Base-by-base conservation (phyloP, 345 rosid genomes). In the Leavenworthia alabamica region DNA sequence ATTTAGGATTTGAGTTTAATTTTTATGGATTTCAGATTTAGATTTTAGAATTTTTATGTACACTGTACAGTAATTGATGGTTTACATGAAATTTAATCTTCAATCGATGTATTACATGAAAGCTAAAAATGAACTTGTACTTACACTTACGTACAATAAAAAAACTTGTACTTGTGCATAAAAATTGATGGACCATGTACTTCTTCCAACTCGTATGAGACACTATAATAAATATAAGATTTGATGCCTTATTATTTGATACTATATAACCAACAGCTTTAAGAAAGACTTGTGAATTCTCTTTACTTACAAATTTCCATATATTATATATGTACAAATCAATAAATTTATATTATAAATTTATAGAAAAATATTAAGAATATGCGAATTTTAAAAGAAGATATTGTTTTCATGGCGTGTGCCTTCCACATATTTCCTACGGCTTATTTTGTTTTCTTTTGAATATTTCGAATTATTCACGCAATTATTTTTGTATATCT, bases 371-470 rank as follows among this genome's bases (percentile, higher is more conserved):
- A n/a, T n/a, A n/a, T n/a, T n/a, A n/a, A n/a, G 37, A 60, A 53
- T 53, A 61, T 69, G 67, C 56, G 15, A 52, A 24, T 33, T 33
- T 60, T 3, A 13, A 31, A 42, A 52, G 49, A 60, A 35, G 49
- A 44, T 68, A 68, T 24, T 69, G 55, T 61, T 23, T 42, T 35
- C 17, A 3, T 60, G 67, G 62, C 73, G 62, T 61, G 67, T 61
- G 67, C 8, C 42, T 61, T 44, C 73, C 68, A 61, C 68, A 61
- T 16, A 45, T 45, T 36, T 61, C 62, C 29, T 26, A 61, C 43
- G 67, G 19, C 37, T 69, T 50, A 15, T 35, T 11, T 47, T 54
- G 11, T 13, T 68, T 67, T 53, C 24, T 11, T 60, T 67, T 52
- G 24, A 6, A 3, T 37, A 20, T 31, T 19, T 5, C 13, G 28